Conservation (phyloP, 805 yeast genomes). For the Wickerhamiella azymoides region DNA sequence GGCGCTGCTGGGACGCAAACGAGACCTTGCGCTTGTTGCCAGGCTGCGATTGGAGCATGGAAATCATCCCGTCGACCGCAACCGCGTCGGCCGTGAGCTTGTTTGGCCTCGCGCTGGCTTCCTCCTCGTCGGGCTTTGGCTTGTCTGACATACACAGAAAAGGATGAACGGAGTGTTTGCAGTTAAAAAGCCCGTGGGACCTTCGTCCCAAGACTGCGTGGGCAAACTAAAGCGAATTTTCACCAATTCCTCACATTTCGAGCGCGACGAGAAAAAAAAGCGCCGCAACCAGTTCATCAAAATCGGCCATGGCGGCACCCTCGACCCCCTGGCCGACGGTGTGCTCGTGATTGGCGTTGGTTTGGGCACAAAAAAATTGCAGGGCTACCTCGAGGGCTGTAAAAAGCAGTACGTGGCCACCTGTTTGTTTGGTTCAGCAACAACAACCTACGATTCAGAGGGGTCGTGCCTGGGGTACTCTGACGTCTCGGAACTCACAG, state of each 20-base stretch:
- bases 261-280: slow-evolving; percentile 23
- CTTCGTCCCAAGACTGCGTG: slow-evolving; percentile 64
- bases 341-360: slow-evolving; percentile 86
- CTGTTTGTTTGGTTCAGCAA: slow-evolving; percentile 77
- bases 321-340: slow-evolving; percentile 94
- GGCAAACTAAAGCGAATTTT: slow-evolving; percentile 50
- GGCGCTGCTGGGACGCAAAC: slow-evolving; percentile 24
- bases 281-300: slow-evolving; percentile 34
- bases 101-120: no score
- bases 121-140: neutral
- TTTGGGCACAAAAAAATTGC: slow-evolving; percentile 70
- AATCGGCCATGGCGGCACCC: slow-evolving; percentile 97
- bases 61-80: slow-evolving; percentile 18
- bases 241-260: slow-evolving; percentile 44
- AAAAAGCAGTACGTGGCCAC: slow-evolving; percentile 68
- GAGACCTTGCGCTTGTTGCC: slow-evolving; percentile 18
- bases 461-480: slow-evolving; percentile 61
- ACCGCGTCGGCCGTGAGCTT: slow-evolving; percentile 19
- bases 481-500: slow-evolving; percentile 37
- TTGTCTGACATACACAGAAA: neutral
- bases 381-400: slow-evolving; percentile 57
- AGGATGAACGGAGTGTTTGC: slow-evolving; percentile 91
- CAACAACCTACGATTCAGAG: slow-evolving; percentile 88
- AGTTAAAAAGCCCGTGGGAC: slow-evolving; percentile 75
- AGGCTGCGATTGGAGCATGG: slow-evolving; percentile 9